Conservation (phyloP, 495 filamentous ascomycete species). For the Penicillium steckii region DNA sequence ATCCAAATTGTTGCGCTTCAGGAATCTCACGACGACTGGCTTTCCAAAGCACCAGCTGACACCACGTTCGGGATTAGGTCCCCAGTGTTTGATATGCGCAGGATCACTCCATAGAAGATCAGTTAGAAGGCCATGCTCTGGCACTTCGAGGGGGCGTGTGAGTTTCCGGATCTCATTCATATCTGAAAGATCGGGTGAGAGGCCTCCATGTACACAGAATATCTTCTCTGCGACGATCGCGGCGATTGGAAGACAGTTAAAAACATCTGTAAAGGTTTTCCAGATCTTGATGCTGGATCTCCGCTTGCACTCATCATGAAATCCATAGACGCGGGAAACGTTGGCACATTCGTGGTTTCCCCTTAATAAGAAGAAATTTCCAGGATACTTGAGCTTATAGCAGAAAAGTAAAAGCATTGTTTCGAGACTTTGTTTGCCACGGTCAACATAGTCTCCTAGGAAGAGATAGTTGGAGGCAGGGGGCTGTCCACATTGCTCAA, state of each 20-base stretch:
- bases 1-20: constrained; percentile 94
- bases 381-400: constrained; percentile 98
- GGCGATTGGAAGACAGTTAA: constrained; percentile 94
- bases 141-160: constrained; percentile 92
- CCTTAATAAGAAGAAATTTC: constrained; percentile 97
- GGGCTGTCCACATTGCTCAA: constrained; percentile 99
- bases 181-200: constrained; percentile 87
- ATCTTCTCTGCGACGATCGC: constrained; percentile 98
- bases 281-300: constrained; percentile 97
- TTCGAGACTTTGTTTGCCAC: constrained; percentile 95
- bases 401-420: constrained; percentile 94
- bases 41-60: constrained; percentile 99
- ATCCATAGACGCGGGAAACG: constrained; percentile 96
- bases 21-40: constrained; percentile 95
- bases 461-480: constrained; percentile 94
- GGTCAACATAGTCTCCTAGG: constrained; percentile 95
- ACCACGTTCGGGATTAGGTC: constrained; percentile 87
- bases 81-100: constrained; percentile 99
- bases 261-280: constrained; percentile 99
- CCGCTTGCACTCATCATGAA: constrained; percentile 99
- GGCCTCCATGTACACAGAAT: constrained; percentile 95
- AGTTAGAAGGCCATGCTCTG: constrained; percentile 94
- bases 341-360: constrained; percentile 99
- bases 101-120: constrained; percentile 99
- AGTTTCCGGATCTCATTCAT: constrained; percentile 99